These are phyloP conservation scores for Xylariaceae sp. DNA, from an alignment of 2,329 filamentous ascomycete species.

Conservation along the genomic window DNA sequence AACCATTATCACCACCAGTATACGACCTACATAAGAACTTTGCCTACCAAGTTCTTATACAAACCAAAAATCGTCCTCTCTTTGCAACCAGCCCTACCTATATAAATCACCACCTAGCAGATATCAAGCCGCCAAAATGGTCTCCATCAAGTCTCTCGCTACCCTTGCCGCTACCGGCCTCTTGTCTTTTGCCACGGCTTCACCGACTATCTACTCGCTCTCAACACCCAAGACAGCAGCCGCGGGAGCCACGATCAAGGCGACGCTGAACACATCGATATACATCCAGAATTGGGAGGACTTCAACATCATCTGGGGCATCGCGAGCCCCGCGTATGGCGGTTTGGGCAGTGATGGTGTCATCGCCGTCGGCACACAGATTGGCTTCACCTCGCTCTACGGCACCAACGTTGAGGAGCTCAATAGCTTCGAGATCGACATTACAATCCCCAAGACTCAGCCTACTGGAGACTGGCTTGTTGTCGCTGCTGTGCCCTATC, in stretches of 20 bases:
- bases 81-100: background rate
- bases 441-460: conserved; percentile 17
- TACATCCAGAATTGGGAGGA: conserved; percentile 35
- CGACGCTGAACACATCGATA: conserved; percentile 25
- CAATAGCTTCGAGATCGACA: conserved; percentile 20
- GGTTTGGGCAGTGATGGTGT: conserved; percentile 14
- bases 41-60: no score
- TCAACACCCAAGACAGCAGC: conserved; percentile 20
- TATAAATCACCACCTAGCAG: background rate
- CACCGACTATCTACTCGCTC: conserved; percentile 16
- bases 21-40: no score
- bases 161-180: conserved; percentile 20
- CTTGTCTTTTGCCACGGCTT: conserved; percentile 25
- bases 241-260: conserved; percentile 25
- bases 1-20: no score
- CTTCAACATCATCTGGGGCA: conserved; percentile 31
- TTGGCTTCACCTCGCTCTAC: conserved; percentile 29
- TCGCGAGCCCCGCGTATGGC: conserved; percentile 13
- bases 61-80: no score
- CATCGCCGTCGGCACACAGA: conserved; percentile 26
- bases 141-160: conserved; percentile 26
- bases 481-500: conserved; percentile 26
- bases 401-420: conserved; percentile 20
- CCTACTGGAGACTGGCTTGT: conserved; percentile 23
- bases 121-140: conserved; percentile 24